A percentile compares a stretch with the other conserved stretches of the same genome.
These are phyloP conservation scores for Yarrowia sp. DNA, from an alignment of 805 yeast genomes.

Conservation along the genomic window DNA sequence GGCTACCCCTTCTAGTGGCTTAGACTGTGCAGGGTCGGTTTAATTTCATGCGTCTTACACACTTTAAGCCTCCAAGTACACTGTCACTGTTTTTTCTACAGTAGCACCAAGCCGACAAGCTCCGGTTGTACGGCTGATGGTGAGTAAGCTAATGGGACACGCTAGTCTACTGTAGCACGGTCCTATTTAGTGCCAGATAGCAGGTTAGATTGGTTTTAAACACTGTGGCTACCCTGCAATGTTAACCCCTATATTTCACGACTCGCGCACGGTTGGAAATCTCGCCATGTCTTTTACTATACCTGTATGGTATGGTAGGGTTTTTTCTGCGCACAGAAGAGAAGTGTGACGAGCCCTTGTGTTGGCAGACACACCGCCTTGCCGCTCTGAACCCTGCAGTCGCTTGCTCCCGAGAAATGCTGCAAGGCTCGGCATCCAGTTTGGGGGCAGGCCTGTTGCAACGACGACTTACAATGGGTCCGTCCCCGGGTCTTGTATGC, in stretches of 20 bases:
- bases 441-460: no score
- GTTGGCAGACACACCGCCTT: not conserved
- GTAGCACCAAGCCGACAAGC: not conserved
- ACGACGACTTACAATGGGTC: no score
- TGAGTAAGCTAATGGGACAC: conserved; percentile 7
- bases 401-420: not conserved
- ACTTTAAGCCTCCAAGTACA: not conserved
- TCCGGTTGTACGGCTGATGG: conserved; percentile 21
- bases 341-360: not conserved
- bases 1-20: conserved; percentile 8
- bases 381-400: conserved; percentile 9
- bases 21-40: conserved; percentile 15
- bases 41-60: conserved; percentile 6
- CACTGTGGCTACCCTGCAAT: not conserved
- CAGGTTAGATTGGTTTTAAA: not conserved
- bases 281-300: not conserved
- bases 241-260: not conserved
- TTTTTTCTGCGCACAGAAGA: not conserved
- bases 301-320: no score
- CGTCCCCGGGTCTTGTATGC: no score
- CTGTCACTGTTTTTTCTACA: not conserved
- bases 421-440: not conserved
- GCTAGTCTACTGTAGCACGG: not conserved
- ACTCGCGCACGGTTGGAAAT: not conserved
- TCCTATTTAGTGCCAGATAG: not conserved